Conservation (phyloP, 169 alveolate genomes). For the Theileria annulata region DNA sequence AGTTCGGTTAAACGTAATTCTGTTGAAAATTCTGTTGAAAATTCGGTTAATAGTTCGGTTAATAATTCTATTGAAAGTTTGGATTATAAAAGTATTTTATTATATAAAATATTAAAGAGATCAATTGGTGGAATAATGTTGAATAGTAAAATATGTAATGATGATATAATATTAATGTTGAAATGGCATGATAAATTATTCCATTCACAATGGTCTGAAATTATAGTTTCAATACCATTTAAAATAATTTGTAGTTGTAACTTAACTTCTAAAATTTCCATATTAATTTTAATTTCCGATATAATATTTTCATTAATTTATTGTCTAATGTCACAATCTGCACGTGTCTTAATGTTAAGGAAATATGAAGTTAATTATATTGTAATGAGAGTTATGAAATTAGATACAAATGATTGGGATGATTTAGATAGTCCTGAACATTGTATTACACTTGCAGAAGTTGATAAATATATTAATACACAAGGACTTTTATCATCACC, state of each 20-base stretch:
- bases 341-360: slow-evolving; percentile 54
- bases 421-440: slow-evolving; percentile 16
- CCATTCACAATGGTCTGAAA: slow-evolving; percentile 60
- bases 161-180: slow-evolving; percentile 32
- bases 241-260: slow-evolving; percentile 48
- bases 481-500: slow-evolving; percentile 67
- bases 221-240: slow-evolving; percentile 19
- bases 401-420: slow-evolving; percentile 32
- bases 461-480: slow-evolving; percentile 48
- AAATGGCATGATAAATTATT: slow-evolving; percentile 33
- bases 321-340: slow-evolving; percentile 40
- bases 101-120: slow-evolving; percentile 17
- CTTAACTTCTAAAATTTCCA: slow-evolving; percentile 42
- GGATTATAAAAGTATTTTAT: no score
- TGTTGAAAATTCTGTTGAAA: no score
- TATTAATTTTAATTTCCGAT: slow-evolving; percentile 38
- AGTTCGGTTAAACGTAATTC: no score
- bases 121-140: slow-evolving; percentile 41
- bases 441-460: slow-evolving; percentile 51
- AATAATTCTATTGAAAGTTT: no score
- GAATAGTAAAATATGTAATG: slow-evolving; percentile 31
- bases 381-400: slow-evolving; percentile 27
- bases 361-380: slow-evolving; percentile 53
- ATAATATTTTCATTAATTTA: slow-evolving; percentile 32
- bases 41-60: no score